Base-by-base conservation (phyloP, 2,329 filamentous ascomycete species). In the Xylaria polymorpha region DNA sequence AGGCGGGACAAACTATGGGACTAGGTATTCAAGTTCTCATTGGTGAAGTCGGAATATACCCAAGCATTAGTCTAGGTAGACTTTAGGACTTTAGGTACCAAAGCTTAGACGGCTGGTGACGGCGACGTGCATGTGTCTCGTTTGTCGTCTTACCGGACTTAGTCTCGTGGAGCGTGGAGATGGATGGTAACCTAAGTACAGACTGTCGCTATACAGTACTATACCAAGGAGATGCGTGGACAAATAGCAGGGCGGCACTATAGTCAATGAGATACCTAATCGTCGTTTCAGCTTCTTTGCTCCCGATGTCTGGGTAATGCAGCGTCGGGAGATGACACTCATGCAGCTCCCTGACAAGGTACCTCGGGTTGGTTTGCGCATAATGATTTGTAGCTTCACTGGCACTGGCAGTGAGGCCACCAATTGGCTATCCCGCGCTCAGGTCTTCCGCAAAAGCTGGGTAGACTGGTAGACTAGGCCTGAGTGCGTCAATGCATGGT, bases 301-400 rank as follows among this genome's bases (percentile, higher is more conserved):
- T 41, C 60, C 61, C 43, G n/a, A 61, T 37, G 68, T 64, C 68
- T 67, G 68, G 64, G 37, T 55, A 20, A 29, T 15, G 64, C 64
- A 22, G 61, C 57, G 44, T 35, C 60, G 44, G 51, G n/a, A 55
- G 48, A 70, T 70, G 68, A 67, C 61, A 67, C 61, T 64, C 60
- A 67, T 70, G 67, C 63, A 66, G 61, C 57, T 29, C 53, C 53
- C 48, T 59, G 18, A 12, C 57, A 41, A 59, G 56, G 57, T 41
- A 51, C 41, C 48, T 53, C 48, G 64, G 50, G 32, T 61, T 51
- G 58, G 69, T 57, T 43, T 51, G 53, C 37, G 57, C 57, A 55
- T 62, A 18, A 61, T 64, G 55, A 64, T 61, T 67, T 53, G 64
- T 67, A 69, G 62, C 63, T 66, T 63, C 53, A 44, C 63, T 66